Evolutionary conservation across 2,329 filamentous ascomycete species (phyloP).

Genomic region (Tolypocladium inflatum): DNA sequence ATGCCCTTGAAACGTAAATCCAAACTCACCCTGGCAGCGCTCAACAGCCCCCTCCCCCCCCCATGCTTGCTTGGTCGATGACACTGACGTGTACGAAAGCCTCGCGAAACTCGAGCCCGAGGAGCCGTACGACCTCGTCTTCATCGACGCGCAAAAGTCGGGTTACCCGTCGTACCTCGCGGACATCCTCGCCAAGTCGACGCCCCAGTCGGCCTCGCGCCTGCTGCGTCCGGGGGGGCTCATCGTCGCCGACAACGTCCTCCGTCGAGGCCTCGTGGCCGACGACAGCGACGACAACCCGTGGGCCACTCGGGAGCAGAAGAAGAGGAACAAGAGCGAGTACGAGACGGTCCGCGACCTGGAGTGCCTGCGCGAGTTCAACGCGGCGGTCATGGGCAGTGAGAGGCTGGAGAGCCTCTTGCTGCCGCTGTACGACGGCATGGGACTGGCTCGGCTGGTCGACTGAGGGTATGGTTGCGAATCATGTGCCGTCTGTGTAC

Average conservation of each 20-base stretch:
- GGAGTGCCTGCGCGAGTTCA: constrained; percentile 16
- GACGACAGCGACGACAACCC: constrained; percentile 26
- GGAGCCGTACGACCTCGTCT: constrained; percentile 38
- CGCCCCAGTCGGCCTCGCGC: constrained; percentile 19
- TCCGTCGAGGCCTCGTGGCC: constrained; percentile 35
- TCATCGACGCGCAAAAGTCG: constrained; percentile 39
- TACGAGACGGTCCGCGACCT: constrained; percentile 12
- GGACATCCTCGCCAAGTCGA: constrained; percentile 29
- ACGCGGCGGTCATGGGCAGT: constrained; percentile 13
- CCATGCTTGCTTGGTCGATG: neutral
- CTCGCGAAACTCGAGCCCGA: constrained; percentile 21
- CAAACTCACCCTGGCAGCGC: neutral
- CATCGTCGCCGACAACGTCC: constrained; percentile 41
- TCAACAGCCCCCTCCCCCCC: neutral
- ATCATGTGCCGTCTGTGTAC: neutral
- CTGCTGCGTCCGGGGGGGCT: constrained; percentile 34
- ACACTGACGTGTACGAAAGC: constrained; percentile 8
- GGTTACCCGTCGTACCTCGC: constrained; percentile 35
- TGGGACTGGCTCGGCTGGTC: constrained; percentile 20
- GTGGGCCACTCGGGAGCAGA: constrained; percentile 7
- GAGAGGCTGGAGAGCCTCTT: constrained; percentile 24
- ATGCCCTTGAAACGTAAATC: constrained; percentile 31
- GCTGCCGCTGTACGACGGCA: constrained; percentile 26
- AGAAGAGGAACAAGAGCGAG: constrained; percentile 6
- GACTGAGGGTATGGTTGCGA: constrained; percentile 10